Percentiles rank a stretch among this genome's conserved stretches.
These are phyloP conservation scores for Protomyces lactucae-debilis DNA, from an alignment of 1,139 yeast species.

Conservation along the genomic window DNA sequence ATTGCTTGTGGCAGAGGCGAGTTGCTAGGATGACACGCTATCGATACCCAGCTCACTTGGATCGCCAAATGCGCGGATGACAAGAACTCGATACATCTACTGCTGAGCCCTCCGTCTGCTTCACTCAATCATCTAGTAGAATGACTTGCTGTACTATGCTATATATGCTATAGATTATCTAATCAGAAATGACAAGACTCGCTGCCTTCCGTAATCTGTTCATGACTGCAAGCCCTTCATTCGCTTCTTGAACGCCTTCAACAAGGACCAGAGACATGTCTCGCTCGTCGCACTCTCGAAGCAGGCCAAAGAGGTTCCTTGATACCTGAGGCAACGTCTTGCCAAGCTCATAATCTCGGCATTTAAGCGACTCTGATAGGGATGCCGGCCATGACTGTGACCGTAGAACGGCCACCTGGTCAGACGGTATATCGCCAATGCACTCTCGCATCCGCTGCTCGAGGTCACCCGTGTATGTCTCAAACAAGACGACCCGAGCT, in stretches of 20 bases:
- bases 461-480: not conserved
- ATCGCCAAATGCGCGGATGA: slow-evolving; percentile 3
- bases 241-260: slow-evolving; percentile 62
- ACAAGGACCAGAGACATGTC: slow-evolving; percentile 63
- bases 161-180: not conserved
- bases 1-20: not conserved
- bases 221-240: slow-evolving; percentile 92
- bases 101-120: not conserved
- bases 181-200: slow-evolving; percentile 41
- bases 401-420: slow-evolving; percentile 50
- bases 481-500: slow-evolving; percentile 73
- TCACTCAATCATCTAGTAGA: not conserved
- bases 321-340: slow-evolving; percentile 60
- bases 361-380: not conserved
- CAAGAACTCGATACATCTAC: slow-evolving; percentile 1
- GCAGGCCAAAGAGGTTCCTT: slow-evolving; percentile 60
- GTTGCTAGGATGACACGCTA: not conserved
- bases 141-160: not conserved
- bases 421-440: not conserved
- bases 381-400: slow-evolving; percentile 34
- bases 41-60: slow-evolving; percentile 3
- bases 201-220: slow-evolving; percentile 88
- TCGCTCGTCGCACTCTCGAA: slow-evolving; percentile 63
- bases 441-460: not conserved
- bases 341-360: slow-evolving; percentile 3